Evolutionary conservation across 306 rosid genomes (phyloP), one percentile per base, ranked within the genome.

Genomic region (Prosopis cineraria): DNA sequence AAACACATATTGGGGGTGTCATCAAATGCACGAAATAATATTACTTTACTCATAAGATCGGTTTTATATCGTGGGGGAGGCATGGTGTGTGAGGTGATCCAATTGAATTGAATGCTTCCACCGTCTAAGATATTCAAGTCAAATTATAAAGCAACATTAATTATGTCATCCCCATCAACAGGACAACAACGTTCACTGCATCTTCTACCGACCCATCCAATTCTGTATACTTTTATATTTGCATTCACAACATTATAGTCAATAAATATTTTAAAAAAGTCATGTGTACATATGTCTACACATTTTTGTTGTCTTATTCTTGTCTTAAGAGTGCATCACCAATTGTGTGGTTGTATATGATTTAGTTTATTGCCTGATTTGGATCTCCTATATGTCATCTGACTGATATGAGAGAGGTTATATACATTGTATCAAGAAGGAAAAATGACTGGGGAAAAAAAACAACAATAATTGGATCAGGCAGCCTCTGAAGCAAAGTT

Each of bases 11-110:
- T 81, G 65, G 30, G 65, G 71, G 19, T 59, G 63, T 72, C 74
- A 60, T 71, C 66, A 80, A 76, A 70, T 74, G 75, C 44, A 62
- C 41, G 39, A 50, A 63, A 79, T 37, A 62, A 47, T 70, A 72
- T 40, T 44, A 22, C 52, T 31, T 4, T 53, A 40, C 3, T 44
- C 0, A 34, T 14, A 63, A 34, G 0, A 70, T 80, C 74, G 72
- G 68, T 62, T 75, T 68, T 65, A 76, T 20, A 20, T 52, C 20
- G 59, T 20, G 27, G 27, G n/a, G 27, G 58, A 50, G 58, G 41
- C 41, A 39, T 39, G 43, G 12, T 10, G 8, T 12, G 53, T 64
- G 39, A 82, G 56, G 79, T 65, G 80, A 63, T 69, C 79, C 56
- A 44, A 71, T 72, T 79, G 76, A 81, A 52, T 52, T 52, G 59